Base-by-base conservation (phyloP, 208 protist genomes). In the Trypanosoma melophagium region DNA sequence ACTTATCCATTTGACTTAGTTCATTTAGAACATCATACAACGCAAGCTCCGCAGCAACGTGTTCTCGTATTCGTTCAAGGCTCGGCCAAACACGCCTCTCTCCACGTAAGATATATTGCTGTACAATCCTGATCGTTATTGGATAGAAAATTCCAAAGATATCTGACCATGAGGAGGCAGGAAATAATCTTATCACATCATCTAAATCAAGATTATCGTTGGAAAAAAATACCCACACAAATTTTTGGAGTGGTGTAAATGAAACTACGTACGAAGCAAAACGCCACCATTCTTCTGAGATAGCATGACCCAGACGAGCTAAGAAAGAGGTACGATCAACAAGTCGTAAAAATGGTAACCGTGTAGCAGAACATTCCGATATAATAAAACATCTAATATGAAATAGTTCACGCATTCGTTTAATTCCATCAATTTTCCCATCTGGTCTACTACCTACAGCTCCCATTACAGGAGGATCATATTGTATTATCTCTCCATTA, bases 321-420 rank as follows among this genome's bases (percentile, higher is more conserved):
- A 42, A 21, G 13, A 61, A 40, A 14, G 59, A 74, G 13, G 68
- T 59, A 41, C 44, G 25, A 21, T 47, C 50, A 19, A 50, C 14
- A 50, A 71, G 45, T 44, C 24, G 5, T 55, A 64, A 44, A 57
- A 71, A 66, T 44, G 59, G 75, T 41, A 74, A 57, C 52, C 55
- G 61, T 14, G 53, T 62, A 40, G 70, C 38, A 13, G 79, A 81
- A 47, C 69, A 78, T 44, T 85, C 79, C 1, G 79, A 83, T 7
- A 85, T 42, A 55, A 92, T 80, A 70, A 84, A 79, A 51, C 71
- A 84, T 24, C 71, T 84, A n/a, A 90, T 67, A 60, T 75, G 67
- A 69, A 88, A 92, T 24, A 89, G 65, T 9, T 80, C 78, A 17
- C 73, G 55, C 51, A 92, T 58, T 17, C 81, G 77, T 35, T 81